Percentiles rank a stretch among this genome's conserved stretches.
phyloP scores from a whole-genome alignment of 164 flowering plant species.

The Stephania japonica region DNA sequence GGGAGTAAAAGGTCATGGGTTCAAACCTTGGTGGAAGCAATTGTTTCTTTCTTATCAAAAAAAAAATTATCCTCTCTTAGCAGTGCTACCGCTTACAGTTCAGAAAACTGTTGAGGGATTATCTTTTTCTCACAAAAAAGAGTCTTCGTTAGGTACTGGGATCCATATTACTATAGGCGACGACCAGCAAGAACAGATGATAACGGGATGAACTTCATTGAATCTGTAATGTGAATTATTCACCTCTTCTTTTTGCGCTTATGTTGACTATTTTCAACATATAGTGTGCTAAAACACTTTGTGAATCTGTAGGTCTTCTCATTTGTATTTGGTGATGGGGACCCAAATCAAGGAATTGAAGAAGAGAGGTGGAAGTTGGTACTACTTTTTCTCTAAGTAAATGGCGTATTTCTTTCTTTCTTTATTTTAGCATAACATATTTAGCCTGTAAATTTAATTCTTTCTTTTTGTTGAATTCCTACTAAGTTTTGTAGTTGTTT shows the following conservation, averaged over 20 bases:
- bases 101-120: background rate
- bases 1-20: no score
- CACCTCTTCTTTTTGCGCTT: slow-evolving; percentile 7
- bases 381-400: slow-evolving; percentile 50
- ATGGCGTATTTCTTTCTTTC: background rate
- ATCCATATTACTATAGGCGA: slow-evolving; percentile 81
- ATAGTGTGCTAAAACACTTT: background rate
- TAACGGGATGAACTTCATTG: slow-evolving; percentile 80
- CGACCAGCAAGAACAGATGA: slow-evolving; percentile 40
- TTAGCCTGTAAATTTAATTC: background rate
- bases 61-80: background rate
- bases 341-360: slow-evolving; percentile 98
- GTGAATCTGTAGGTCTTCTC: slow-evolving; percentile 70
- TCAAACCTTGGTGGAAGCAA: no score
- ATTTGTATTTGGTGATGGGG: slow-evolving; percentile 98
- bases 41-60: no score
- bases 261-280: slow-evolving; percentile 8
- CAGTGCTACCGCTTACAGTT: background rate
- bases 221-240: slow-evolving; percentile 56
- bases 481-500: no score
- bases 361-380: slow-evolving; percentile 99
- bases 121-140: slow-evolving; percentile 4
- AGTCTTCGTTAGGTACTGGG: slow-evolving; percentile 71
- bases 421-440: background rate
- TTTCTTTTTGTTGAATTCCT: no score